Evolutionary conservation across 208 protist species (phyloP), one percentile per base, ranked within the genome.

Genomic region (Novymonas esmeraldas): DNA sequence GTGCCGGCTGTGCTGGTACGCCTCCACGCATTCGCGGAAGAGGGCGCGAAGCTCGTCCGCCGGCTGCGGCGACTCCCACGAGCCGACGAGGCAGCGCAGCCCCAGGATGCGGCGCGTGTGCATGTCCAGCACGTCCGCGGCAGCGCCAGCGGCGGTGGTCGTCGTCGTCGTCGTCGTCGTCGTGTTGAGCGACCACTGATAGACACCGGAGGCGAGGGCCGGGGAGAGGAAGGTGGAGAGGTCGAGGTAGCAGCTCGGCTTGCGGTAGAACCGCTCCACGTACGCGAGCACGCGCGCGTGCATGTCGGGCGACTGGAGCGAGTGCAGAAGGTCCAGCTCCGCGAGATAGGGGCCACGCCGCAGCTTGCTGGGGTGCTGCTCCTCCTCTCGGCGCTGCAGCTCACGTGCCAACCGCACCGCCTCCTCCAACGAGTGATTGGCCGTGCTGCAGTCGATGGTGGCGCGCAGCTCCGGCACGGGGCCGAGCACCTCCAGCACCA

Each of bases 221-320:
- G 61, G 49, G 24, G 87, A 82, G 26, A 95, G 78, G 64, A 92
- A 96, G 29, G 84, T 91, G 24, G 86, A 92, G 38, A 96, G 45
- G 60, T 96, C 91, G 10, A 96, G 75, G 76, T 82, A 96, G 73
- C 88, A 93, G 57, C 84, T 88, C 6, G 87, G 80, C 64, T 82
- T 85, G 41, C 45, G 52, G 64, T 90, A 92, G 58, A 96, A 94
- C 39, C 64, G 62, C 64, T 92, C 42, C n/a, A 79, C 85, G 64
- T 96, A 96, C 49, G 71, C 65, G 22, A 94, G 33, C 44, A 90
- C 73, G 11, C 67, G 77, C 31, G 9, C 31, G 41, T 78, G 62
- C 55, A 94, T 76, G 24, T 58, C 57, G 14, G 46, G 31, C 16
- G 50, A 45, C 7, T 63, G 54, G 18, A 80, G 69, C 24, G 60